Percentiles rank a stretch among this genome's conserved stretches.
Conservation (phyloP, 352 stramenopile species). For the Phytophthora melonis region DNA sequence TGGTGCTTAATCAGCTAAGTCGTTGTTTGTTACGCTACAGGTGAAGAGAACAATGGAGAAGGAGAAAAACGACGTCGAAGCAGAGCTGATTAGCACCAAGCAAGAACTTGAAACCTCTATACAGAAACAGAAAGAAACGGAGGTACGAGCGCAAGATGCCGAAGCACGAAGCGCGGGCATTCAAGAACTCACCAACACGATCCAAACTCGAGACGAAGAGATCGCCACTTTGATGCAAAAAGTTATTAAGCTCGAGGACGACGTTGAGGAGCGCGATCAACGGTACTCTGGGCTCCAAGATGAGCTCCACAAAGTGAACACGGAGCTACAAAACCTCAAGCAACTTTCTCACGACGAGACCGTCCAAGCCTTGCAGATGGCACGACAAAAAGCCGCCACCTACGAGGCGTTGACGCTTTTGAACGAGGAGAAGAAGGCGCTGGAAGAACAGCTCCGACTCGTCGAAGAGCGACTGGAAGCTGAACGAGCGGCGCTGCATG, state of each 20-base stretch:
- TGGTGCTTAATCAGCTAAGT: background rate
- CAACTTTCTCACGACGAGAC: slow-evolving; percentile 78
- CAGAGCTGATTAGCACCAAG: slow-evolving; percentile 13
- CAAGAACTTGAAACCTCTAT: slow-evolving; percentile 24
- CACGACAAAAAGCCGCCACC: slow-evolving; percentile 60
- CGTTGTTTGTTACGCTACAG: slow-evolving; percentile 11
- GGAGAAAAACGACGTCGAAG: slow-evolving; percentile 21
- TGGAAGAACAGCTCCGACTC: slow-evolving; percentile 46
- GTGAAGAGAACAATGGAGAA: slow-evolving; percentile 36
- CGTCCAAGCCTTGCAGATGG: slow-evolving; percentile 78
- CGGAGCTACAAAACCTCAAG: slow-evolving; percentile 45
- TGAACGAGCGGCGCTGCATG: slow-evolving; percentile 16
- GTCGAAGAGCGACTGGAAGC: slow-evolving; percentile 39
- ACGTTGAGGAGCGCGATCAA: slow-evolving; percentile 36
- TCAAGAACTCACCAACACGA: slow-evolving; percentile 18
- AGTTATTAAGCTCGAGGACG: slow-evolving; percentile 47
- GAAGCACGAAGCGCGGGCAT: slow-evolving; percentile 18
- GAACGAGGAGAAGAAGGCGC: slow-evolving; percentile 62
- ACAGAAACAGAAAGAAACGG: slow-evolving; percentile 10
- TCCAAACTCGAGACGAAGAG: slow-evolving; percentile 54
- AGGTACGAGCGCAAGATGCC: slow-evolving; percentile 13
- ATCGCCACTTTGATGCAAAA: slow-evolving; percentile 58
- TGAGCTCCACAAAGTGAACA: slow-evolving; percentile 42
- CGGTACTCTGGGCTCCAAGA: slow-evolving; percentile 36
- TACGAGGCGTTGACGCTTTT: slow-evolving; percentile 69